Base-by-base conservation (phyloP, 345 rosid genomes). In the Heritiera littoralis region DNA sequence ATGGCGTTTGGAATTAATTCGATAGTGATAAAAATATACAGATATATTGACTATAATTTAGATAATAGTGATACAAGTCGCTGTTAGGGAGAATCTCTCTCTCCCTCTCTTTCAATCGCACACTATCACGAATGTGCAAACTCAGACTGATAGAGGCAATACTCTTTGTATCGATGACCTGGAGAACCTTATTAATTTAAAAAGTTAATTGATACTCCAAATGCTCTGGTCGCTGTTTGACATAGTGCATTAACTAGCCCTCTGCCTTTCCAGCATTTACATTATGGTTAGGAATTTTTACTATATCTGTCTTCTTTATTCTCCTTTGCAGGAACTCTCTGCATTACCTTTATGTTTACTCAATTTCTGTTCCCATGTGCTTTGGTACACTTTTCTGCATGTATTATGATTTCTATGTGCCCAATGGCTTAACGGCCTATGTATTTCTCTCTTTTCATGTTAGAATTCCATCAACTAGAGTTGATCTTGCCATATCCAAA, bases 381-480 rank as follows among this genome's bases (percentile, higher is more conserved):
- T 48, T 70, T 23, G 54, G 18, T 30, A 46, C 12, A 70, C 72
- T 68, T 28, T 13, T 28, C 20, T 7, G 46, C 7, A 52, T 15
- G 14, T 52, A 4, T 30, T 74, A 23, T 1, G 0, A 14, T 7
- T 59, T 74, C 77, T 5, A 20, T 23, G 20, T 20, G 23, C 28
- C 40, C 9, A 11, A 56, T 41, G 41, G 17, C 23, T 55, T 52
- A 18, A 46, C 58, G 0, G n/a, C 58, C 58, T 14, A 54, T 15
- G 6, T 64, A 38, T 51, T 77, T 66, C 35, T 65, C 52, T 64
- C 59, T 54, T 28, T 66, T 66, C 23, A 41, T 35, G 79, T 54
- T 66, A 38, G 51, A 32, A 11, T 20, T 54, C 73, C 3, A 3
- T 51, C 40, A 52, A 52, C 35, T 7, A 38, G 61, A 77, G 52